Conservation (phyloP, 345 rosid species). For the Murraya paniculata region DNA sequence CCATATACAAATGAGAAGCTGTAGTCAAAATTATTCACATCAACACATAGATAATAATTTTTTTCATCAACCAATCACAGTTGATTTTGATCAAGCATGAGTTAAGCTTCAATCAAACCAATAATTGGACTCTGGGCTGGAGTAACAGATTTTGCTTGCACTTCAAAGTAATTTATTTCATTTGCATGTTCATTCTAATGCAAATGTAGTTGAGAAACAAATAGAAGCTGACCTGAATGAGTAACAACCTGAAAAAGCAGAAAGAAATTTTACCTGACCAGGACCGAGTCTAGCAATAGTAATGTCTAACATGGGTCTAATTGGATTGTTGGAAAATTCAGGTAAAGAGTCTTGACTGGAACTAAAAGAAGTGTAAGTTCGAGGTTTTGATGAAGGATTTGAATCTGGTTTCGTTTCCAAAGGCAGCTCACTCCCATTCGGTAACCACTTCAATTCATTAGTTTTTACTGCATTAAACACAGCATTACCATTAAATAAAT, state of each 20-base stretch:
- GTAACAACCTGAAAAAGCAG: background rate
- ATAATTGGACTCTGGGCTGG: background rate
- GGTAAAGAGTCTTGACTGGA: slow-evolving; percentile 61
- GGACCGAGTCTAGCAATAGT: slow-evolving; percentile 78
- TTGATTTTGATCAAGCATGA: background rate
- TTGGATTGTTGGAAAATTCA: slow-evolving; percentile 54
- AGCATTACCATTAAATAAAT: background rate
- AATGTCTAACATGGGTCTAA: slow-evolving; percentile 50
- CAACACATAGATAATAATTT: background rate
- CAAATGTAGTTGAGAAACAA: background rate
- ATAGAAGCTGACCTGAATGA: background rate
- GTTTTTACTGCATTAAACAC: slow-evolving; percentile 61
- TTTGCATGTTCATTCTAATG: background rate
- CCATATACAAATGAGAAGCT: slow-evolving; percentile 6
- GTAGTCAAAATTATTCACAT: background rate
- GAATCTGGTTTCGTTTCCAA: slow-evolving; percentile 48
- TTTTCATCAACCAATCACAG: background rate
- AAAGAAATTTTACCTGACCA: slow-evolving; percentile 57
- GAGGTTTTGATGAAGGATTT: slow-evolving; percentile 46
- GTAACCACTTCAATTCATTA: slow-evolving; percentile 71
- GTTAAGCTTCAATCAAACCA: background rate
- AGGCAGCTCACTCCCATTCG: slow-evolving; percentile 72
- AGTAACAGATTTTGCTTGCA: background rate
- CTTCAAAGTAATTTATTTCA: background rate
- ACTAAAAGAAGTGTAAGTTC: slow-evolving; percentile 69